Percentiles rank a stretch among this genome's conserved stretches.
These are phyloP conservation scores for Erythrophleum ivorense DNA, from an alignment of 331 rosid genomes.

Conservation along the genomic window DNA sequence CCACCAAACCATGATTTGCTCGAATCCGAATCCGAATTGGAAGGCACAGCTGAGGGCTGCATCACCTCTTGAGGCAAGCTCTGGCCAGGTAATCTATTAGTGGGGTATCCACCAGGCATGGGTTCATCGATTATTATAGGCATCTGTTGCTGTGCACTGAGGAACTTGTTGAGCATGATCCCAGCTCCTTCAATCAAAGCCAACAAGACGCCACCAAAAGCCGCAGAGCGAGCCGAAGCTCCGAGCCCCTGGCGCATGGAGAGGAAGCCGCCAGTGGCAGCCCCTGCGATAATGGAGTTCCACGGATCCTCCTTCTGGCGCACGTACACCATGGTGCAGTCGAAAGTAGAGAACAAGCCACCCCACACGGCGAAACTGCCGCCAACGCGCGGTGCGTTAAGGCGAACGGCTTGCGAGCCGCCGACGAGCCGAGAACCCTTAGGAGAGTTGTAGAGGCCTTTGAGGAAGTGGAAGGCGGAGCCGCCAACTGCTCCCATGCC, in stretches of 20 bases:
- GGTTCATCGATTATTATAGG: slow-evolving; percentile 69
- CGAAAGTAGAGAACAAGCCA: slow-evolving; percentile 83
- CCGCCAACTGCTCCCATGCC: slow-evolving; percentile 97
- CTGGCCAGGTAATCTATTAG: slow-evolving; percentile 43
- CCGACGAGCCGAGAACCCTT: slow-evolving; percentile 68
- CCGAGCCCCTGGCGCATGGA: slow-evolving; percentile 82
- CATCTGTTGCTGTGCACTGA: slow-evolving; percentile 66
- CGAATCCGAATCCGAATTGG: slow-evolving; percentile 44
- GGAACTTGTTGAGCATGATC: slow-evolving; percentile 74
- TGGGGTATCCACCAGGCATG: slow-evolving; percentile 40
- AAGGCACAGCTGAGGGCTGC: slow-evolving; percentile 1
- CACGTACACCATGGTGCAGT: slow-evolving; percentile 82
- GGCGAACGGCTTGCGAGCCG: slow-evolving; percentile 80
- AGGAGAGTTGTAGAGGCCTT: slow-evolving; percentile 83
- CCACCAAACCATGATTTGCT: slow-evolving; percentile 58
- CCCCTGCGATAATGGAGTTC: slow-evolving; percentile 88
- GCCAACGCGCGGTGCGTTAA: slow-evolving; percentile 84
- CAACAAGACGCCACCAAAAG: slow-evolving; percentile 73
- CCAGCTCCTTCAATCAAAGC: slow-evolving; percentile 92
- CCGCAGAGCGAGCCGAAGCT: slow-evolving; percentile 68
- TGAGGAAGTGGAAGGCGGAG: slow-evolving; percentile 77
- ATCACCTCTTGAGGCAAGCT: slow-evolving; percentile 37
- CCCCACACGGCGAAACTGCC: slow-evolving; percentile 96
- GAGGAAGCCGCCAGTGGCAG: slow-evolving; percentile 84
- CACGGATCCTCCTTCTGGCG: slow-evolving; percentile 95